These are phyloP conservation scores for Friedmanniomyces endolithicus DNA, from an alignment of 495 filamentous ascomycete species.

Conservation along the genomic window DNA sequence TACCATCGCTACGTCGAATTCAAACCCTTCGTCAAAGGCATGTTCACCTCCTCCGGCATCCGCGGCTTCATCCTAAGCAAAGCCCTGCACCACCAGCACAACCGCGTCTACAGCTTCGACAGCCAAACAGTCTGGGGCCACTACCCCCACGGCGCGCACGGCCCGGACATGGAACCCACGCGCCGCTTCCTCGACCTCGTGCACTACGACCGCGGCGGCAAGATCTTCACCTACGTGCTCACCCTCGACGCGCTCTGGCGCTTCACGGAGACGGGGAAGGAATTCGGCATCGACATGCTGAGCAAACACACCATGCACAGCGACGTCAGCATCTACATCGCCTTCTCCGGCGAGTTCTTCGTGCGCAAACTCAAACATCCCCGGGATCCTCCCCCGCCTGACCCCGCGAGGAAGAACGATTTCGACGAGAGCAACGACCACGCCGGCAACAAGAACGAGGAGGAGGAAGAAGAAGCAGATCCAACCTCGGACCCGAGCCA, in stretches of 20 bases:
- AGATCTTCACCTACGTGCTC: slow-evolving; percentile 84
- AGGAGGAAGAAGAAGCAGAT: slow-evolving; percentile 17
- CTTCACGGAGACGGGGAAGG: slow-evolving; percentile 89
- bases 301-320: slow-evolving; percentile 94
- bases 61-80: slow-evolving; percentile 67
- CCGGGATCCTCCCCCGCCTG: slow-evolving; percentile 16
- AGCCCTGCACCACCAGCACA: slow-evolving; percentile 81
- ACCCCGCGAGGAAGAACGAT: background rate
- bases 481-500: slow-evolving; percentile 45
- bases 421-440: too few species aligned
- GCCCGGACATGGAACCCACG: slow-evolving; percentile 37
- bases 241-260: slow-evolving; percentile 74
- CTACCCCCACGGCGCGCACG: slow-evolving; percentile 27
- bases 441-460: too few species aligned
- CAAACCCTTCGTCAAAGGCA: slow-evolving; percentile 72
- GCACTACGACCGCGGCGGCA: slow-evolving; percentile 70
- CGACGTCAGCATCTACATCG: slow-evolving; percentile 78
- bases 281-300: slow-evolving; percentile 84
- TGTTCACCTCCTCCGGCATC: slow-evolving; percentile 69
- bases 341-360: slow-evolving; percentile 88
- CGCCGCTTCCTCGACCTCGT: slow-evolving; percentile 74
- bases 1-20: slow-evolving; percentile 92
- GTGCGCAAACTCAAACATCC: slow-evolving; percentile 50
- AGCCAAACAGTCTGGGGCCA: slow-evolving; percentile 54
- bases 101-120: slow-evolving; percentile 77